Base-by-base conservation (phyloP, 2,329 filamentous ascomycete species). In the Orbilia quercus region DNA sequence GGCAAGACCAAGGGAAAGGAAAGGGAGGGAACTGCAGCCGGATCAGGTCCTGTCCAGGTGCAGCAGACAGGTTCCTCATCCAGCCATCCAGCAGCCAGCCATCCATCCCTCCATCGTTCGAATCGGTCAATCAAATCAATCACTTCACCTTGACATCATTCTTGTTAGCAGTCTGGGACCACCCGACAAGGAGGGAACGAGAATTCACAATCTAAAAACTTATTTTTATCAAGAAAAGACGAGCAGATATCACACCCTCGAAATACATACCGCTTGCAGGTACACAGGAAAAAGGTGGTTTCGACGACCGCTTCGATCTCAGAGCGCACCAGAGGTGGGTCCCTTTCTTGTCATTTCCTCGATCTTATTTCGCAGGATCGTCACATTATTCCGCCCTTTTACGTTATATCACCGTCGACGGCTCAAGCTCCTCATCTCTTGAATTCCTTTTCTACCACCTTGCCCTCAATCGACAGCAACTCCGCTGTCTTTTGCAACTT, bases 121-220 rank as follows among this genome's bases (percentile, higher is more conserved):
- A 4, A 5, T 9, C 50, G 23, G 28, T 40, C 44, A 25, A 12
- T 7, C 14, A 6, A 34, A 45, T 42, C 57, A 58, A 72, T 72
- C 67, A 59, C 67, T 72, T 71, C 66, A 71, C 50, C 23, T 72
- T 72, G 67, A 72, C 67, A 72, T 72, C 67, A 72, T 72, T 59
- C 25, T 54, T 34, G 31, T 31, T 47, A 48, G 38, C 40, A n/a
- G 60, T n/a, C 50, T 55, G 48, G 60, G 60, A 42, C n/a, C 36
- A 51, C 36, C 28, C 28, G 28, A 31, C 60, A 34, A 53, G 22
- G 18, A 36, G 50, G 31, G 51, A 54, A 16, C 14, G 28, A 31
- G 16, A 11, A 50, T 50, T 18, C 12, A 20, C 12, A 54, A 54
- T 54, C 34, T 38, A 25, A 12, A 4, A 18, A 47, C n/a, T 18